Evolutionary conservation across 805 yeast species (phyloP), one percentile per base, ranked within the genome.

Genomic region (Candida ascalaphidarum): DNA sequence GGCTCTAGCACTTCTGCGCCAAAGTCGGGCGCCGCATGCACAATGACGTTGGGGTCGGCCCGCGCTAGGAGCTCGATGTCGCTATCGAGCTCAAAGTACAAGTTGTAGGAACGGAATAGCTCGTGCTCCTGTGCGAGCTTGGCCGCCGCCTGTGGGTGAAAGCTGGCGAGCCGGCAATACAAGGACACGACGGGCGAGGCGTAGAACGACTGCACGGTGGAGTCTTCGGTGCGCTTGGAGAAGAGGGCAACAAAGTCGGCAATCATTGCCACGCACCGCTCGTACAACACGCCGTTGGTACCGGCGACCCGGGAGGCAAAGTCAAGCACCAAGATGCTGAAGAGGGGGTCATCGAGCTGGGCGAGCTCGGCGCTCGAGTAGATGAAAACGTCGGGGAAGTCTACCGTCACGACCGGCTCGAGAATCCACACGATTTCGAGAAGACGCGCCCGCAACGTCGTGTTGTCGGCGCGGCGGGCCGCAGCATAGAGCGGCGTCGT

Each of bases 331-430:
- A 51, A 32, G 7, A 48, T 37, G n/a, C 37, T 41, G 22, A 44
- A 45, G 21, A 57, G 41, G 1, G 50, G 48, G 30, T 55, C 61
- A n/a, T n/a, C 33, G 11, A 34, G 11, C 2, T 15, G 11, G 7
- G 26, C 26, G n/a, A 52, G 28, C 14, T 43, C 48, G 4, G 23
- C 25, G 12, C 22, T 29, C 11, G 39, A 17, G 24, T 37, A 43
- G 9, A 11, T 16, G 24, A 40, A 41, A 10, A 27, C 19, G 19
- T 27, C 31, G n/a, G 30, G 21, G 3, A 19, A 6, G 8, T 25
- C 9, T 25, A 28, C n/a, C 17, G 31, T 27, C 14, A 39, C 11
- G 14, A 32, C 16, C 6, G 46, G 44, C 11, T 39, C 26, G 3
- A 50, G 13, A 2, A 43, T 18, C 10, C 36, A 23, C 8, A 40